A percentile compares a stretch with the other conserved stretches of the same genome.
Conservation (phyloP, 2,329 filamentous ascomycete species). For the Xylaria digitata region DNA sequence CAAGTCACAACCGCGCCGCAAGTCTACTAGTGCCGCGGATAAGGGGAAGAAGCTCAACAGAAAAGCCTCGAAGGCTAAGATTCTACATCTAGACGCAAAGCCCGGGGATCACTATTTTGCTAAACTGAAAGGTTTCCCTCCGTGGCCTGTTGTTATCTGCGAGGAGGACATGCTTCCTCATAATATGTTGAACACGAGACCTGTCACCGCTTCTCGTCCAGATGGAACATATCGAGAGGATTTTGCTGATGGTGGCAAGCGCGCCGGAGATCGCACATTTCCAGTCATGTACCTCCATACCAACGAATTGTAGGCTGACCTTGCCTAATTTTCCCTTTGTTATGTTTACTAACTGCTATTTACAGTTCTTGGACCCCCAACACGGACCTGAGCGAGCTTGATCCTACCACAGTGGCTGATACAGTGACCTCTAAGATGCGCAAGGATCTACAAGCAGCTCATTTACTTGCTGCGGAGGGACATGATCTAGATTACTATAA, state of each 20-base stretch:
- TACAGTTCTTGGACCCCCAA: slow-evolving; percentile 91
- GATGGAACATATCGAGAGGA: slow-evolving; percentile 91
- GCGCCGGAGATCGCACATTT: slow-evolving; percentile 85
- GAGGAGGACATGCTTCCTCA: slow-evolving; percentile 94
- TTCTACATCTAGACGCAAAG: slow-evolving; percentile 80
- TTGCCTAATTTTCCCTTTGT: neutral
- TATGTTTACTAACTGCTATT: slow-evolving; percentile 31
- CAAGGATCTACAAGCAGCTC: slow-evolving; percentile 83
- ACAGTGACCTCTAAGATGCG: slow-evolving; percentile 80
- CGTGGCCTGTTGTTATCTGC: slow-evolving; percentile 94
- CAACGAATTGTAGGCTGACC: slow-evolving; percentile 89
- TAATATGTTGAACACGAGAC: slow-evolving; percentile 79
- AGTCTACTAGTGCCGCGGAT: slow-evolving; percentile 75
- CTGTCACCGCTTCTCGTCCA: slow-evolving; percentile 81
- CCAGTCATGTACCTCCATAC: slow-evolving; percentile 95
- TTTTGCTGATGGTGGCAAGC: slow-evolving; percentile 88
- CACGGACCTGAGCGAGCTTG: slow-evolving; percentile 80
- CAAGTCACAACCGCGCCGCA: slow-evolving; percentile 69
- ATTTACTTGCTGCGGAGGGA: slow-evolving; percentile 80
- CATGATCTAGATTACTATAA: slow-evolving; percentile 87
- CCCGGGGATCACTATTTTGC: slow-evolving; percentile 93
- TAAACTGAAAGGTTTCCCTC: slow-evolving; percentile 92
- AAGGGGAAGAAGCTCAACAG: slow-evolving; percentile 85
- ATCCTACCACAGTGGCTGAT: slow-evolving; percentile 76
- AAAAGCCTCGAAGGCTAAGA: slow-evolving; percentile 81